Conservation (phyloP, 768 basidiomycete genomes). For the Kwoniella sp. region DNA sequence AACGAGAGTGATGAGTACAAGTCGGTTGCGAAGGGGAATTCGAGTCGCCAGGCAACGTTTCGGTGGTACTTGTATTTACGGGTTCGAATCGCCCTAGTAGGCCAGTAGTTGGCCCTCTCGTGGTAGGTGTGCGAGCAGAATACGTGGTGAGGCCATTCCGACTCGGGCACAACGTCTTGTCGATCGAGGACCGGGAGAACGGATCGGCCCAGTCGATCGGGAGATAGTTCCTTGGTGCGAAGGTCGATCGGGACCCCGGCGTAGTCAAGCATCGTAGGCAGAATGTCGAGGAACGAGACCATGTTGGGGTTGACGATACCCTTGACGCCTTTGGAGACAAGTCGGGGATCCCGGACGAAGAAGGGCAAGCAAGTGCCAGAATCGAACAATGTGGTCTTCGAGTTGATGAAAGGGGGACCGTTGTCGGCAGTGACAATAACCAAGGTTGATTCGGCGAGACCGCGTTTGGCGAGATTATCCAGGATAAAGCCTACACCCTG, state of each 20-base stretch:
- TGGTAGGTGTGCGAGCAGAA: constrained; percentile 38
- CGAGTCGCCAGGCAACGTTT: constrained; percentile 35
- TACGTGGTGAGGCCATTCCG: constrained; percentile 26
- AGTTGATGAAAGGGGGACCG: constrained; percentile 37
- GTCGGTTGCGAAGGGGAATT: constrained; percentile 35
- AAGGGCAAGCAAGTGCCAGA: constrained; percentile 34
- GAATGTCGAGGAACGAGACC: constrained; percentile 32
- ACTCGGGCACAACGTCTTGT: constrained; percentile 15
- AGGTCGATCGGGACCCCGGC: constrained; percentile 1
- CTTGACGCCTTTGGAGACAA: neutral
- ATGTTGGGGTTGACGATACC: constrained; percentile 27
- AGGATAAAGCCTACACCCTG: constrained; percentile 34
- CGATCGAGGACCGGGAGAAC: constrained; percentile 25
- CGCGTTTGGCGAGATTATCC: constrained; percentile 11
- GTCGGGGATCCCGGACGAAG: constrained; percentile 24
- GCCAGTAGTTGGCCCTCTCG: constrained; percentile 33
- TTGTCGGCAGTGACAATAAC: constrained; percentile 33
- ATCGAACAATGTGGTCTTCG: constrained; percentile 39
- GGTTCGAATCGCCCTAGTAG: constrained; percentile 24
- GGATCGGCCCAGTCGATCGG: constrained; percentile 17
- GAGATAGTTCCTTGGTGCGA: constrained; percentile 11
- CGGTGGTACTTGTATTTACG: constrained; percentile 30
- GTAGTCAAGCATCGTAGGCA: constrained; percentile 29
- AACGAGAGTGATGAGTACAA: constrained; percentile 27
- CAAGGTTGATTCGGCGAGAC: constrained; percentile 23